phyloP scores from a whole-genome alignment of 257 asterid genomes.

The Gentiana dahurica region DNA sequence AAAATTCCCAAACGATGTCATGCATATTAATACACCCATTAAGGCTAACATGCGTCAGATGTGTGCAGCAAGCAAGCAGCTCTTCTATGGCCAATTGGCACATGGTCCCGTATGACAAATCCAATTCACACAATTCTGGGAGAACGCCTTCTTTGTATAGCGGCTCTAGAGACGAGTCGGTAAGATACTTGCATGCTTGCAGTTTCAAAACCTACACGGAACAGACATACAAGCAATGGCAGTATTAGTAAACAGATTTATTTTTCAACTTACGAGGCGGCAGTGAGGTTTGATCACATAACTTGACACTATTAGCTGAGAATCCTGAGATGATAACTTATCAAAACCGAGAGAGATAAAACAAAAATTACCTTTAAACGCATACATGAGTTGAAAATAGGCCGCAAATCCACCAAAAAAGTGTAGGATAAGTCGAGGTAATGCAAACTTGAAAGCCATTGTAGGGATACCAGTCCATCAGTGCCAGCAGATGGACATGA shows the following conservation, averaged over 20 bases:
- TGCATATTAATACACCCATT: conserved; percentile 94
- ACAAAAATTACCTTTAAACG: conserved; percentile 51
- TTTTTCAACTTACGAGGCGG: too few species aligned
- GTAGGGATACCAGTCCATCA: conserved; percentile 66
- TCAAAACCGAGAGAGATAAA: not conserved
- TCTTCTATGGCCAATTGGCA: conserved; percentile 88
- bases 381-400: conserved; percentile 68
- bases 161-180: conserved; percentile 77
- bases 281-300: too few species aligned
- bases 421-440: conserved; percentile 90
- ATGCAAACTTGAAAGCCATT: conserved; percentile 57
- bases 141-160: conserved; percentile 81
- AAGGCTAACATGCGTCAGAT: conserved; percentile 83
- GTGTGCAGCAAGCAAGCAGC: conserved; percentile 79
- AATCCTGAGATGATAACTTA: too few species aligned
- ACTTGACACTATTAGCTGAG: too few species aligned
- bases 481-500: conserved; percentile 88
- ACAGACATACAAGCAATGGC: not conserved
- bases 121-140: conserved; percentile 79
- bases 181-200: conserved; percentile 99
- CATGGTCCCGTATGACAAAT: conserved; percentile 87
- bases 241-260: too few species aligned
- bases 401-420: conserved; percentile 70
- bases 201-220: conserved; percentile 66
- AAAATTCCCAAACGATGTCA: conserved; percentile 78